These are phyloP conservation scores for Acorus gramineus DNA, from an alignment of 106 monocot genomes.

Conservation along the genomic window DNA sequence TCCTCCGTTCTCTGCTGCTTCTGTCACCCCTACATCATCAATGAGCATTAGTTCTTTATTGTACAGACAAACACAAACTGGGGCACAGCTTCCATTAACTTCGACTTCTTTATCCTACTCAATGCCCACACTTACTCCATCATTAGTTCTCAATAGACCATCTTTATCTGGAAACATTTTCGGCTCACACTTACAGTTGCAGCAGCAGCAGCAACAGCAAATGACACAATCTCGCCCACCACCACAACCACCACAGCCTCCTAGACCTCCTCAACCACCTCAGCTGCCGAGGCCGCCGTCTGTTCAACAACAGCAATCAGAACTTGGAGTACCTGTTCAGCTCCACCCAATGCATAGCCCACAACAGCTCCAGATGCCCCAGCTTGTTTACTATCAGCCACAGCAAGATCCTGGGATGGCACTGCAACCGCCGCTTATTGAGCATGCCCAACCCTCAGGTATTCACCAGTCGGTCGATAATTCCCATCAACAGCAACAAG, in stretches of 20 bases:
- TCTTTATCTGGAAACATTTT: slow-evolving; percentile 33
- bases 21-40: slow-evolving; percentile 30
- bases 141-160: slow-evolving; percentile 30
- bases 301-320: slow-evolving; percentile 34
- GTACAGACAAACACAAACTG: slow-evolving; percentile 16
- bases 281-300: slow-evolving; percentile 25
- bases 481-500: slow-evolving; percentile 38
- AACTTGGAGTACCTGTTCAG: slow-evolving; percentile 45
- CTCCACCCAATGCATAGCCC: slow-evolving; percentile 50
- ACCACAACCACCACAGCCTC: slow-evolving; percentile 73
- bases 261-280: slow-evolving; percentile 48
- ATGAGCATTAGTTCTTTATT: slow-evolving; percentile 31
- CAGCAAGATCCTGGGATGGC: slow-evolving; percentile 37
- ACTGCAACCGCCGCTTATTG: slow-evolving; percentile 19
- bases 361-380: slow-evolving; percentile 60
- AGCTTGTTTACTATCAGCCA: slow-evolving; percentile 54
- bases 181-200: slow-evolving; percentile 37
- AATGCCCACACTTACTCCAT: slow-evolving; percentile 39
- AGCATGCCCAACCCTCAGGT: slow-evolving; percentile 24
- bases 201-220: slow-evolving; percentile 25
- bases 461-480: slow-evolving; percentile 22
- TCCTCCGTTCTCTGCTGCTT: slow-evolving; percentile 44
- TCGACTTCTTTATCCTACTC: slow-evolving; percentile 31
- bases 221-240: slow-evolving; percentile 42
- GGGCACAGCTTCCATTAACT: slow-evolving; percentile 22